phyloP scores from a whole-genome alignment of 257 asterid species.

The Lycium ferocissimum region DNA sequence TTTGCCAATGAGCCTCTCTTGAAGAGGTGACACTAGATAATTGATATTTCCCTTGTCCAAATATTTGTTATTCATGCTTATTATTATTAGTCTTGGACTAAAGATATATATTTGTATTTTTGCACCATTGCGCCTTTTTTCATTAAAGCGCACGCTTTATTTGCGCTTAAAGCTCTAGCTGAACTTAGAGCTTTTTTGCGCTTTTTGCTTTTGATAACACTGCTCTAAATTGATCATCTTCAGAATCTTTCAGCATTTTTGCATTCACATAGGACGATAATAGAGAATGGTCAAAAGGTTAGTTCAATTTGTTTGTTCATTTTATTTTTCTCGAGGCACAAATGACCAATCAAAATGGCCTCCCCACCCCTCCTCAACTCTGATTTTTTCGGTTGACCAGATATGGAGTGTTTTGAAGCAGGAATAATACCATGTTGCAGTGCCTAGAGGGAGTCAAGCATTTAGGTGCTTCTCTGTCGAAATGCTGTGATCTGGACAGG shows the following conservation, averaged over 20 bases:
- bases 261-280: conserved; percentile 37
- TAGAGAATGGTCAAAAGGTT: conserved; percentile 89
- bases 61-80: no score
- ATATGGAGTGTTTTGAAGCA: conserved; percentile 77
- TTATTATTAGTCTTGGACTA: no score
- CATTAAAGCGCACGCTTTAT: no score
- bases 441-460: conserved; percentile 90
- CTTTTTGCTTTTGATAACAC: no score
- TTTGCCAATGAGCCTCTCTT: no score
- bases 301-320: conserved; percentile 28
- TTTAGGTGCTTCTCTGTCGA: conserved; percentile 80
- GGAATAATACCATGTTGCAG: conserved; percentile 83
- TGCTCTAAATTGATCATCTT: background rate
- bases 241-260: conserved; percentile 24
- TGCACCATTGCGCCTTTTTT: no score
- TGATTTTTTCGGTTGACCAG: conserved; percentile 48
- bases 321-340: background rate
- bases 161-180: no score
- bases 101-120: no score
- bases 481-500: conserved; percentile 73
- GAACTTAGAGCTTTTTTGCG: no score
- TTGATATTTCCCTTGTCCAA: no score
- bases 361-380: background rate
- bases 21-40: no score
- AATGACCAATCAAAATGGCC: conserved; percentile 8